Percentiles rank a stretch among this genome's conserved stretches.
Evolutionary conservation across 495 filamentous ascomycete genomes (phyloP).

Genomic region (Neurospora pannonica): DNA sequence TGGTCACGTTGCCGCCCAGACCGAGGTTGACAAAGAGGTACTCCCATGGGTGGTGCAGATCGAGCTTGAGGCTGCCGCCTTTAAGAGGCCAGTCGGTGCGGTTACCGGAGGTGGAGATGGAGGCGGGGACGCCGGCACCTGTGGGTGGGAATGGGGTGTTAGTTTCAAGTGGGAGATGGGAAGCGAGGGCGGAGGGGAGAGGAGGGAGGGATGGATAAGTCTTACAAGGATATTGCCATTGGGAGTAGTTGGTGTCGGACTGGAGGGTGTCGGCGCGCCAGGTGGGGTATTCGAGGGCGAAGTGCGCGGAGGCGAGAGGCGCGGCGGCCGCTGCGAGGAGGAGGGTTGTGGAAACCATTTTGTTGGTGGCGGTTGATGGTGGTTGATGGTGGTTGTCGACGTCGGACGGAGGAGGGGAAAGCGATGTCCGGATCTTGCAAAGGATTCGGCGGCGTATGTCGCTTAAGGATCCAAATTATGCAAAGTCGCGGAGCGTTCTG

Average conservation of each 20-base stretch:
- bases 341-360: constrained; percentile 24
- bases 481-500: neutral
- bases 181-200: neutral
- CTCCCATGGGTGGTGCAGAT: constrained; percentile 44
- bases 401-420: neutral
- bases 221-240: constrained; percentile 53
- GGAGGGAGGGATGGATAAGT: neutral
- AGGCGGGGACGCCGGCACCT: constrained; percentile 48
- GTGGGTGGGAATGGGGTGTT: neutral
- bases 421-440: neutral
- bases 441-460: neutral
- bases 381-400: neutral
- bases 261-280: constrained; percentile 47
- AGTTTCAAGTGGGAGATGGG: neutral
- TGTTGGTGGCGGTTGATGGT: constrained; percentile 4
- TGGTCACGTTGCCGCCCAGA: constrained; percentile 42
- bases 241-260: constrained; percentile 27
- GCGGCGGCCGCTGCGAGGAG: constrained; percentile 22
- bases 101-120: constrained; percentile 29
- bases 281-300: constrained; percentile 44
- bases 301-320: constrained; percentile 44
- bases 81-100: constrained; percentile 52
- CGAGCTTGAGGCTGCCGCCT: constrained; percentile 45
- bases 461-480: neutral
- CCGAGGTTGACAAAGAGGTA: constrained; percentile 56